Conservation (phyloP, 345 rosid species). For the Sapria himalayana region DNA sequence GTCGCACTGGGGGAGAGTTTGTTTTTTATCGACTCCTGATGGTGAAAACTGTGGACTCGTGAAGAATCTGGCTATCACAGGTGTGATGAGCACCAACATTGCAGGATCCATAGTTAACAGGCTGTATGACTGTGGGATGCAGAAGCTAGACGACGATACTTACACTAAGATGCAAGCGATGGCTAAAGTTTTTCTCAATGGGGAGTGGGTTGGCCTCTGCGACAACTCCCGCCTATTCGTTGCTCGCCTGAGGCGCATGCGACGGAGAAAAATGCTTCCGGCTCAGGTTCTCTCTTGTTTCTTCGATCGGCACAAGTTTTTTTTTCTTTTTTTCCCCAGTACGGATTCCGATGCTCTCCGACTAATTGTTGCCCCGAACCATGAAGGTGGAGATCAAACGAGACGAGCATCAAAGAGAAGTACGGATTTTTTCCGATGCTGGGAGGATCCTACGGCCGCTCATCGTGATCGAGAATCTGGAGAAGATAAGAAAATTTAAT, state of each 20-base stretch:
- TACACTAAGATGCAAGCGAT: slow-evolving; percentile 23
- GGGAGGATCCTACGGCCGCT: slow-evolving; percentile 92
- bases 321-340: too few species aligned
- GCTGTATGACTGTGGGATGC: slow-evolving; percentile 48
- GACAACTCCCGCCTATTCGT: slow-evolving; percentile 37
- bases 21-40: slow-evolving; percentile 87
- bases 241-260: slow-evolving; percentile 28
- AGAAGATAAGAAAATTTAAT: slow-evolving; percentile 26
- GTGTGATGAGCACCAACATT: slow-evolving; percentile 42
- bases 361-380: too few species aligned
- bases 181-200: slow-evolving; percentile 55
- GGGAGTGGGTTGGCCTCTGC: slow-evolving; percentile 80
- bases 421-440: slow-evolving; percentile 58
- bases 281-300: slow-evolving; percentile 35
- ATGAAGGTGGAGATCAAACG: slow-evolving; percentile 65
- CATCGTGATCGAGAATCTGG: slow-evolving; percentile 45
- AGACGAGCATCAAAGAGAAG: slow-evolving; percentile 46
- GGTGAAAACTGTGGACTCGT: slow-evolving; percentile 98
- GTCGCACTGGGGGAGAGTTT: slow-evolving; percentile 93
- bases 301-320: too few species aligned
- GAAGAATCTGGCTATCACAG: slow-evolving; percentile 63
- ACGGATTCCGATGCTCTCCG: too few species aligned
- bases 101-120: slow-evolving; percentile 24
- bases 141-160: slow-evolving; percentile 33
- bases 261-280: slow-evolving; percentile 39